Conservation (phyloP, 2,329 filamentous ascomycete genomes). For the Exserohilum rostratum region DNA sequence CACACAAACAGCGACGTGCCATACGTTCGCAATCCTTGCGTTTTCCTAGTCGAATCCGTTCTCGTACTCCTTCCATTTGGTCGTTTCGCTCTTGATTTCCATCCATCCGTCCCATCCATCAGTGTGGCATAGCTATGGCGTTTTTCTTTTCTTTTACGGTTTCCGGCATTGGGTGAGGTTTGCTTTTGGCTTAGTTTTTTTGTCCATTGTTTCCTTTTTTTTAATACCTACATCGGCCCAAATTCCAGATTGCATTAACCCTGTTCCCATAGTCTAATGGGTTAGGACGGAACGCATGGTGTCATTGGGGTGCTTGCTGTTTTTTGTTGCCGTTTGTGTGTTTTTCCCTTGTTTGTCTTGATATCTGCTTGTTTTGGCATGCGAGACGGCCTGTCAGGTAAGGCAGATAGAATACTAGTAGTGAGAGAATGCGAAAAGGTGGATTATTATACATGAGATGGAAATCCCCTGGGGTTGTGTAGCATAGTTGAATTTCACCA, state of each 20-base stretch:
- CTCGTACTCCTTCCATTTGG: constrained; percentile 7
- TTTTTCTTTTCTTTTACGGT: constrained; percentile 4
- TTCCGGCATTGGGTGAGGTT: constrained; percentile 2
- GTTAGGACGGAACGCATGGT: background rate
- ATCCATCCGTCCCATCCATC: background rate
- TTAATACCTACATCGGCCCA: background rate
- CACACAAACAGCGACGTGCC: constrained; percentile 5
- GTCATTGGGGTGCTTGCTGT: background rate
- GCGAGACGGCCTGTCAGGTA: background rate
- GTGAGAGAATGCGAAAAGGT: background rate
- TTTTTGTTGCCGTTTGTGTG: background rate
- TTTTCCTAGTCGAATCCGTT: constrained; percentile 16
- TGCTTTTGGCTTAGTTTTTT: background rate
- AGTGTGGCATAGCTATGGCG: constrained; percentile 12
- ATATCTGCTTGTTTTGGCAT: background rate
- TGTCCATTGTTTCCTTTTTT: constrained; percentile 3
- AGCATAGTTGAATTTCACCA: no score
- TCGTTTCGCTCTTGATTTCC: constrained; percentile 10
- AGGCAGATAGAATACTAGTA: constrained; percentile 1
- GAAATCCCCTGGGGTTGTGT: no score
- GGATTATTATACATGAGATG: background rate
- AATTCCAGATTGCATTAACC: background rate
- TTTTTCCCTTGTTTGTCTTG: background rate
- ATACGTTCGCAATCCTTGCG: constrained; percentile 9
- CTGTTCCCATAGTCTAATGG: background rate